A percentile compares a stretch with the other conserved stretches of the same genome.
These are phyloP conservation scores for Tetrapisispora pingtungensis DNA, from an alignment of 805 yeast genomes.

Conservation along the genomic window DNA sequence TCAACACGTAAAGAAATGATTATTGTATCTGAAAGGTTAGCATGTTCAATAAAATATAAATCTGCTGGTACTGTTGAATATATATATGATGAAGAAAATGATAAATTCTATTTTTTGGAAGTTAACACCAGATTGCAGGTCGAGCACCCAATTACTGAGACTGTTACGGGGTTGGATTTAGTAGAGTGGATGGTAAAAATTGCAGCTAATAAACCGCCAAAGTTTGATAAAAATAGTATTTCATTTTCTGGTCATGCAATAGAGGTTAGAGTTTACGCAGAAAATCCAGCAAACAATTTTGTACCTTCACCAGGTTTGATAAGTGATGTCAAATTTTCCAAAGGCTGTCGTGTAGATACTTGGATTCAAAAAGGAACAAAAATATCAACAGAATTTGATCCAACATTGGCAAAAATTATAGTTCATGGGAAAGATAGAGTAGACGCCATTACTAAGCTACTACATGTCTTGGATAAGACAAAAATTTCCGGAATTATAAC, in stretches of 20 bases:
- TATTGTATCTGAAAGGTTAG: conserved; percentile 76
- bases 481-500: conserved; percentile 81
- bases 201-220: conserved; percentile 85
- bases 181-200: conserved; percentile 95
- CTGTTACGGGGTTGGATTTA: conserved; percentile 87
- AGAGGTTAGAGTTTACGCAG: conserved; percentile 96
- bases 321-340: conserved; percentile 75
- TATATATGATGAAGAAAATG: conserved; percentile 76
- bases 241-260: conserved; percentile 76
- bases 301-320: conserved; percentile 95
- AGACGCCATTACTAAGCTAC: conserved; percentile 71
- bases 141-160: conserved; percentile 94
- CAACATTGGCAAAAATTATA: conserved; percentile 90
- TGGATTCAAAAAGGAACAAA: conserved; percentile 89
- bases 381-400: conserved; percentile 89
- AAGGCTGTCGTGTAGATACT: conserved; percentile 87
- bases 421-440: conserved; percentile 85
- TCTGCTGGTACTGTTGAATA: conserved; percentile 98
- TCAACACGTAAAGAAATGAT: conserved; percentile 66
- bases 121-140: conserved; percentile 96
- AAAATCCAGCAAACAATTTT: conserved; percentile 90
- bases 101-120: conserved; percentile 88
- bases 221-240: conserved; percentile 46
- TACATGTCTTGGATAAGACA: conserved; percentile 77
- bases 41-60: conserved; percentile 74